A percentile compares a stretch with the other conserved stretches of the same genome.
Conservation (phyloP, 108 stramenopile genomes). For the Cyclotella atomus region DNA sequence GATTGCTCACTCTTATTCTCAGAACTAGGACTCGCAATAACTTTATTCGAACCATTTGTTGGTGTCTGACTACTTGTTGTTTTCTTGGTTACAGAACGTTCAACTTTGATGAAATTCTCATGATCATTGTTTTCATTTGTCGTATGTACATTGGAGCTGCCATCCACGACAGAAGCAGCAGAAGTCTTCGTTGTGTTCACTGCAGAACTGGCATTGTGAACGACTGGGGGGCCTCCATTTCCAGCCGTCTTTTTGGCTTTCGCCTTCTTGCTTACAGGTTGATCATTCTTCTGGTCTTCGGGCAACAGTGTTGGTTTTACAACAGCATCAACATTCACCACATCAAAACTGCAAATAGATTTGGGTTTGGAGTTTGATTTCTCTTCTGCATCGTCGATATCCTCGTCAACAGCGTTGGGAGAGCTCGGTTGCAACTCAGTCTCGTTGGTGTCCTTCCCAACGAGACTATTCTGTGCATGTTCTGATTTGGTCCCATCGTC, state of each 20-base stretch:
- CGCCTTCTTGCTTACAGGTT: not conserved
- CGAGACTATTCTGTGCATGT: too few relatives aligned
- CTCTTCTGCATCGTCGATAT: not conserved
- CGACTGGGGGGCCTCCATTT: not conserved
- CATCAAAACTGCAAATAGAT: not conserved
- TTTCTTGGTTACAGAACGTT: too few relatives aligned
- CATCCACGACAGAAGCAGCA: not conserved
- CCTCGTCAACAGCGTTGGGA: not conserved
- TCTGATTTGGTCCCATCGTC: not conserved
- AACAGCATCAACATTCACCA: not conserved
- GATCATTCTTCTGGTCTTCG: too few relatives aligned
- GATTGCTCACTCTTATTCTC: too few relatives aligned
- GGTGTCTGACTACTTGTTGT: too few relatives aligned
- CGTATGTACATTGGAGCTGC: too few relatives aligned
- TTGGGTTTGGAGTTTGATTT: not conserved
- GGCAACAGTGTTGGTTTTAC: not conserved
- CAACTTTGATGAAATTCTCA: too few relatives aligned
- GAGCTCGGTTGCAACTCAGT: not conserved
- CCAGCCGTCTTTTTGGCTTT: not conserved
- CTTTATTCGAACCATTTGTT: too few relatives aligned
- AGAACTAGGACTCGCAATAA: too few relatives aligned
- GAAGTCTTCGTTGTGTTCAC: too few relatives aligned
- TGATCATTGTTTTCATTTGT: too few relatives aligned
- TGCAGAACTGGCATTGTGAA: not conserved
- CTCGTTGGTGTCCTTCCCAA: not conserved